Evolutionary conservation across 495 filamentous ascomycete genomes (phyloP).

Genomic region (Xylaria acuta): DNA sequence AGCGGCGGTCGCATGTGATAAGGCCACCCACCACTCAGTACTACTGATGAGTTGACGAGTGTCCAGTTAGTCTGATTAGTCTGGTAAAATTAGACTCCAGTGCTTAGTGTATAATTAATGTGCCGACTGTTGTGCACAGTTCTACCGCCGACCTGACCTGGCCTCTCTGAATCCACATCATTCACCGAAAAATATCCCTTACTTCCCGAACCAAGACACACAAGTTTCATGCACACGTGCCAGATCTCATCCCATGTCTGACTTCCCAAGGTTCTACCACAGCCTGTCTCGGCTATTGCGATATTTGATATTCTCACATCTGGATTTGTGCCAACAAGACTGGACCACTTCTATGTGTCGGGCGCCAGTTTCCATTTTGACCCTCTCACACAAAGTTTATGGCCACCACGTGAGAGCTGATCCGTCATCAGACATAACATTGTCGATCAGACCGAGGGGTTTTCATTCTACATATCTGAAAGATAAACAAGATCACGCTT

Average conservation of each 20-base stretch:
- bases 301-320: too few relatives aligned
- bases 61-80: too few relatives aligned
- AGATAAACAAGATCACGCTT: neutral
- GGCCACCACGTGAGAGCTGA: neutral
- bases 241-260: neutral
- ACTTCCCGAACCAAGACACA: neutral
- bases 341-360: neutral
- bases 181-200: slow-evolving; percentile 18
- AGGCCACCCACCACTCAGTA: slow-evolving; percentile 14
- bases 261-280: neutral
- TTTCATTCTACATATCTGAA: too few relatives aligned
- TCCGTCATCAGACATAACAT: neutral
- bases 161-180: slow-evolving; percentile 14
- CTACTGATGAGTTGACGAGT: slow-evolving; percentile 18
- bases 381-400: neutral
- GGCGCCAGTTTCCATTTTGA: neutral
- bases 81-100: neutral
- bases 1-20: slow-evolving; percentile 16
- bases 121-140: neutral
- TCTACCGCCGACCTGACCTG: neutral
- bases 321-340: neutral
- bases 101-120: neutral
- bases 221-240: neutral
- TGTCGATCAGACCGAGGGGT: too few relatives aligned
- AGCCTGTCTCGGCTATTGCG: neutral